Percentiles rank a stretch among this genome's conserved stretches.
Conservation (phyloP, 768 basidiomycete genomes). For the Phylloporus arenicola region DNA sequence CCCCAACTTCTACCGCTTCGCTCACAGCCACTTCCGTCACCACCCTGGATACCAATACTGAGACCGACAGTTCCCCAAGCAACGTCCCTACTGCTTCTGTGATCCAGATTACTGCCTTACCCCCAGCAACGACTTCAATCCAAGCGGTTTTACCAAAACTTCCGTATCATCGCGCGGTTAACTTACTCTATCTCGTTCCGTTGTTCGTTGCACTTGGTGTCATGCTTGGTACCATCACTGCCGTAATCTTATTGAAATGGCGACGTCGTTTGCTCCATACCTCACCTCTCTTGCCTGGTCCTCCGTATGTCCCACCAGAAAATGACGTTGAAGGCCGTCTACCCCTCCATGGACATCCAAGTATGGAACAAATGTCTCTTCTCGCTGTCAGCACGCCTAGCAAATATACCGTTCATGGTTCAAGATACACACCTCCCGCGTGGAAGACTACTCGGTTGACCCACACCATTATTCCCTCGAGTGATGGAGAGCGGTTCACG, state of each 20-base stretch:
- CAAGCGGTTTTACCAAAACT: conserved; percentile 14
- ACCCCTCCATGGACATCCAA: conserved; percentile 12
- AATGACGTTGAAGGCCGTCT: conserved; percentile 13
- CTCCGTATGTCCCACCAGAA: conserved; percentile 23
- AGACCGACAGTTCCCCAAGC: conserved; percentile 1
- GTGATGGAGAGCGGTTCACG: conserved; percentile 21
- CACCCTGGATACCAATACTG: background rate
- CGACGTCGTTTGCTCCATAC: conserved; percentile 7
- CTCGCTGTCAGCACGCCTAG: conserved; percentile 24
- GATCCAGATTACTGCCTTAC: conserved; percentile 32
- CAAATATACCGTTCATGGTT: conserved; percentile 27
- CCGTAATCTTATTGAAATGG: conserved; percentile 9
- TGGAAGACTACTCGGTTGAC: no score
- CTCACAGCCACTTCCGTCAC: conserved; percentile 1
- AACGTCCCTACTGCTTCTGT: conserved; percentile 15
- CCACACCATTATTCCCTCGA: conserved; percentile 18
- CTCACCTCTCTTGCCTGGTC: conserved; percentile 21
- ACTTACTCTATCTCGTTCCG: conserved; percentile 25
- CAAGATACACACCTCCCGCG: conserved; percentile 17
- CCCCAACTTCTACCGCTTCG: conserved; percentile 9
- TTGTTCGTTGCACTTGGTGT: conserved; percentile 25
- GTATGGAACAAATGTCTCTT: conserved; percentile 26
- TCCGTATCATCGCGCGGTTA: conserved; percentile 18
- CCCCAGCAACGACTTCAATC: conserved; percentile 18
- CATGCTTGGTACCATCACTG: conserved; percentile 17